Conservation (phyloP, 768 basidiomycete species). For the Cubamyces sp. region DNA sequence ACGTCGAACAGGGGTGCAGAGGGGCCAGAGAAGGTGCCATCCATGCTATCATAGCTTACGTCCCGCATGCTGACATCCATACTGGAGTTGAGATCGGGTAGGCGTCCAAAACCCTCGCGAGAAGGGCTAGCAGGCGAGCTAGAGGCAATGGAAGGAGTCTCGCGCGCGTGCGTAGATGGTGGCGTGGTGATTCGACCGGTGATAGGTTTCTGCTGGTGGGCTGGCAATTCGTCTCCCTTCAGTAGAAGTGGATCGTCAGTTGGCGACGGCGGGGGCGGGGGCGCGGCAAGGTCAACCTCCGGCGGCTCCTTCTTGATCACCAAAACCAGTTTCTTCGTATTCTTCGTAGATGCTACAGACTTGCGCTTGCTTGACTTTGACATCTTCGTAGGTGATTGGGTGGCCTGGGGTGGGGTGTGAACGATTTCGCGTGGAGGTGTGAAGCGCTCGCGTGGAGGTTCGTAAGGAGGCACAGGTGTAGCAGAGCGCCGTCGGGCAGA, state of each 20-base stretch:
- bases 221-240: conserved; percentile 41
- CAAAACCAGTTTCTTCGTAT: conserved; percentile 34
- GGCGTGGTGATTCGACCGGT: conserved; percentile 29
- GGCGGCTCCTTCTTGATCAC: conserved; percentile 67
- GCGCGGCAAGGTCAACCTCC: conserved; percentile 57
- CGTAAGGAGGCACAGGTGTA: conserved; percentile 62
- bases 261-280: conserved; percentile 72
- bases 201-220: conserved; percentile 22
- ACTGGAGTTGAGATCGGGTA: conserved; percentile 26
- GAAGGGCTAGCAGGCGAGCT: conserved; percentile 34
- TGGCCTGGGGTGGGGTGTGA: conserved; percentile 42
- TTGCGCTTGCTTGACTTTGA: conserved; percentile 47
- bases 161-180: conserved; percentile 37
- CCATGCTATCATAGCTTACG: conserved; percentile 20
- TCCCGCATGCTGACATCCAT: conserved; percentile 22
- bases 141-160: conserved; percentile 43
- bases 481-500: conserved; percentile 44
- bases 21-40: conserved; percentile 17
- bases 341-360: conserved; percentile 30
- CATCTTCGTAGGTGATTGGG: conserved; percentile 25
- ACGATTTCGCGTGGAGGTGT: conserved; percentile 70
- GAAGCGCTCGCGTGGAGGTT: conserved; percentile 69
- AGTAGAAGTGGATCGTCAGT: conserved; percentile 77
- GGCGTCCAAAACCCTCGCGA: conserved; percentile 5
- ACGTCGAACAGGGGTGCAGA: conserved; percentile 31